Evolutionary conservation across 2,329 filamentous ascomycete genomes (phyloP).

Genomic region (Trichoderma hamatum): DNA sequence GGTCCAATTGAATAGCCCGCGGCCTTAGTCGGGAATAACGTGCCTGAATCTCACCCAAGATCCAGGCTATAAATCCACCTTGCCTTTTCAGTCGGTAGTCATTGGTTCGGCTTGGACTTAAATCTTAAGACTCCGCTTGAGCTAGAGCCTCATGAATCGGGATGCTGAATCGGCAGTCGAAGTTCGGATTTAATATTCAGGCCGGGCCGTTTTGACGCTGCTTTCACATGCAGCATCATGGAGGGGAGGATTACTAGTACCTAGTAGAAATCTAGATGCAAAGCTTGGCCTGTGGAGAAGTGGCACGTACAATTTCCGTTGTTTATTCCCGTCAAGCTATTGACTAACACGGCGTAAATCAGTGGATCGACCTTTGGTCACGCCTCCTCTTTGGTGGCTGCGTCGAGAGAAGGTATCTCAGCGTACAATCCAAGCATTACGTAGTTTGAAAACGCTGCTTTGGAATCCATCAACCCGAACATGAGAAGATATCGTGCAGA

Average conservation of each 20-base stretch:
- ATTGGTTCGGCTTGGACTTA: background rate
- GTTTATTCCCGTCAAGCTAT: slow-evolving; percentile 22
- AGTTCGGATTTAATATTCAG: background rate
- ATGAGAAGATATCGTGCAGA: background rate
- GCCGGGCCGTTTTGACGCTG: background rate
- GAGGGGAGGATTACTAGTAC: slow-evolving; percentile 5
- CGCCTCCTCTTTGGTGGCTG: background rate
- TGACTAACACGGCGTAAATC: background rate
- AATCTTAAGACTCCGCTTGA: background rate
- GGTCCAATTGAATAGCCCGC: slow-evolving; percentile 15
- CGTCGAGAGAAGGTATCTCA: background rate
- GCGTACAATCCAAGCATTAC: no score
- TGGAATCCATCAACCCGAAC: background rate
- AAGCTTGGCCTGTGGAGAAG: slow-evolving; percentile 18
- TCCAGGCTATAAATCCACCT: slow-evolving; percentile 5
- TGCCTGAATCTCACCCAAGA: slow-evolving; percentile 17
- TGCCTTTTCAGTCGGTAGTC: background rate
- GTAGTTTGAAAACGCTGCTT: background rate
- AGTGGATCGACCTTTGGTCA: background rate
- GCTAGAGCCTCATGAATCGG: slow-evolving; percentile 12
- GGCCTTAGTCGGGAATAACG: slow-evolving; percentile 23
- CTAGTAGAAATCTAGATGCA: slow-evolving; percentile 16
- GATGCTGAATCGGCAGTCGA: background rate
- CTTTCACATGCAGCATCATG: background rate
- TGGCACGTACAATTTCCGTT: background rate